Conservation (phyloP, 176 grass and related monocot genomes). For the Rhipidocladum racemiflorum region DNA sequence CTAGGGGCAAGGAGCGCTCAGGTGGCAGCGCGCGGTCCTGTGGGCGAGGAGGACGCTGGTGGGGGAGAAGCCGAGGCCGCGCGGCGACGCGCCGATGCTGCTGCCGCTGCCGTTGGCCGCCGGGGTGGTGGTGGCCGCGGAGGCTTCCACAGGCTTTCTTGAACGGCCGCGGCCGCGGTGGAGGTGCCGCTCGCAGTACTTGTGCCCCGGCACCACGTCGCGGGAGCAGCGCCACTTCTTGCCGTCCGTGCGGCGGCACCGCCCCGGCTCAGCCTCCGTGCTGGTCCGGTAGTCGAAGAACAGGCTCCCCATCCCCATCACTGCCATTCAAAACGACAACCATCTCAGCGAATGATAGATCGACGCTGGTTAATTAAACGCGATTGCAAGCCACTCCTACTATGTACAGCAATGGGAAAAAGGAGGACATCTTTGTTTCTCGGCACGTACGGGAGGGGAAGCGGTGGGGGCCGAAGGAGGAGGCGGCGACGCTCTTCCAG, state of each 20-base stretch:
- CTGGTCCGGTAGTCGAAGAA: slow-evolving; percentile 94
- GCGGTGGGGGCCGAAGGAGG: slow-evolving; percentile 72
- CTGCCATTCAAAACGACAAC: slow-evolving; percentile 25
- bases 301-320: slow-evolving; percentile 80
- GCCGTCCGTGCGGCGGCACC: slow-evolving; percentile 91
- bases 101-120: neutral
- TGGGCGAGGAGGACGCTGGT: slow-evolving; percentile 53
- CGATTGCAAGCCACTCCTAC: too few relatives aligned
- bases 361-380: neutral
- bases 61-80: slow-evolving; percentile 55
- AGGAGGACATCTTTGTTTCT: neutral
- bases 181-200: slow-evolving; percentile 99
- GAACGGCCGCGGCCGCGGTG: slow-evolving; percentile 97
- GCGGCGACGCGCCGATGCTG: slow-evolving; percentile 16
- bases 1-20: slow-evolving; percentile 4
- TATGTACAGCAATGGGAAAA: too few relatives aligned
- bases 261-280: slow-evolving; percentile 94
- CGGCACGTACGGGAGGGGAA: slow-evolving; percentile 68
- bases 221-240: slow-evolving; percentile 99
- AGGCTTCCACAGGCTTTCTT: slow-evolving; percentile 97
- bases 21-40: slow-evolving; percentile 43
- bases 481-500: slow-evolving; percentile 93
- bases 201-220: slow-evolving; percentile 83
- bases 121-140: neutral
- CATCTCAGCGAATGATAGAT: neutral